Base-by-base conservation (phyloP, 2,329 filamentous ascomycete species). In the Davidsoniella neocaledoniae region DNA sequence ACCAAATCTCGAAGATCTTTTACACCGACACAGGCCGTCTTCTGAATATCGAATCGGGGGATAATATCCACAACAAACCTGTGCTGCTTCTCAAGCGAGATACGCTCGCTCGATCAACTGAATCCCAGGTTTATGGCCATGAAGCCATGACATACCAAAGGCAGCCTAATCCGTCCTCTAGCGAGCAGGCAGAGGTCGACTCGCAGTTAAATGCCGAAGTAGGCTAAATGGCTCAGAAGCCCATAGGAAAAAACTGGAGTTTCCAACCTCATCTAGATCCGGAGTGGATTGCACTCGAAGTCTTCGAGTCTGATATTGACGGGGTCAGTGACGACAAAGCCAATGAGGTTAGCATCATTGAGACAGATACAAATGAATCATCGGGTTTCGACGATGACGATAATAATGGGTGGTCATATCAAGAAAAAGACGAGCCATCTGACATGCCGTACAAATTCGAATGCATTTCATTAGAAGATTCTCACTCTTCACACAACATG, bases 11-110 rank as follows among this genome's bases (percentile, higher is more conserved):
- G 5, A 94, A 93, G 60, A 86, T 94, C 29, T 94, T 94, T 64
- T 95, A 94, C 59, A 86, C 87, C 1, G 85, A 94, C 56, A 93
- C 86, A 0, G 87, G 87, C 16, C 85, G 85, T 57, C 85, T 95
- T 8, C 69, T 95, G 23, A 94, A 94, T 54, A 87, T 95, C 50
- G 68, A 69, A 14, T 65, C 64, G 19, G 64, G 65, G 5, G 39
- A 45, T 3, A 61, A 64, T 16, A 68, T 56, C 46, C 66, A 62
- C 33, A 63, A 62, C 43, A 61, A 57, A 10, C 64, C 64, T 5
- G 60, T 65, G 2, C 54, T 66, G 5, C 59, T 61, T 52, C 55
- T 62, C 53, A 61, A 65, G 53, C 55, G 62, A 21, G 60, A 62
- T 45, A 50, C 55, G 37, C 64, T 76, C 60, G 66, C 72, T 37